Percentiles rank a stretch among this genome's conserved stretches.
phyloP scores from a whole-genome alignment of 108 stramenopile genomes.

The Skeletonema costatum region DNA sequence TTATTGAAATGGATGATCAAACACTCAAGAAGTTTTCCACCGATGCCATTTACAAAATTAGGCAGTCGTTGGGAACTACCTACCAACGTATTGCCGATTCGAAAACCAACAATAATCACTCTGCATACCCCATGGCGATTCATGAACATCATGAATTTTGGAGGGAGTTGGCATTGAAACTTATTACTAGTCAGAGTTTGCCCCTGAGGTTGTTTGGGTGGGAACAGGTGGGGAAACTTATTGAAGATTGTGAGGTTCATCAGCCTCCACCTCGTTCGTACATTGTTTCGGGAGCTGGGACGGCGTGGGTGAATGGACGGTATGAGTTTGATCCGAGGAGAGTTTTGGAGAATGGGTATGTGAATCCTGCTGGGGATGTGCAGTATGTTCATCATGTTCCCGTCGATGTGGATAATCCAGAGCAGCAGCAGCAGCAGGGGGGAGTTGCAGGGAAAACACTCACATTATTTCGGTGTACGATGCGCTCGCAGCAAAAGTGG shows the following conservation, averaged over 20 bases:
- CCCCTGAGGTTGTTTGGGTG: constrained; percentile 87
- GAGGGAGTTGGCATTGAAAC: constrained; percentile 59
- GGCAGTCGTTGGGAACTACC: constrained; percentile 34
- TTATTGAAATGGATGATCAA: constrained; percentile 55
- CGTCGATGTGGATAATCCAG: neutral
- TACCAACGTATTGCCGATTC: constrained; percentile 45
- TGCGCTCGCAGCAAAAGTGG: constrained; percentile 97
- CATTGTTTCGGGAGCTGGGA: constrained; percentile 74
- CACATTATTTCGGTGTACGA: constrained; percentile 92
- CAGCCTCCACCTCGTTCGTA: constrained; percentile 78
- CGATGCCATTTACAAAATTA: constrained; percentile 49
- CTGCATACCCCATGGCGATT: constrained; percentile 19
- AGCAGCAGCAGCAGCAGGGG: neutral
- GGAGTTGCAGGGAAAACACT: constrained; percentile 72
- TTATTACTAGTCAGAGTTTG: constrained; percentile 76
- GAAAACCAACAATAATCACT: neutral
- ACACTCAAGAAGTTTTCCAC: constrained; percentile 62
- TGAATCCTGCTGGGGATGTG: constrained; percentile 49
- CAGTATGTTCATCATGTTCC: constrained; percentile 56
- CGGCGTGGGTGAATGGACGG: constrained; percentile 78
- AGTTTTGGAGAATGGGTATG: constrained; percentile 63
- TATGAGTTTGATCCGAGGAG: constrained; percentile 64
- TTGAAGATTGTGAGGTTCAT: constrained; percentile 55
- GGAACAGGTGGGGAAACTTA: constrained; percentile 77
- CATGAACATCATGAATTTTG: constrained; percentile 75